phyloP scores from a whole-genome alignment of 495 filamentous ascomycete genomes.

The Bombardia bombarda region DNA sequence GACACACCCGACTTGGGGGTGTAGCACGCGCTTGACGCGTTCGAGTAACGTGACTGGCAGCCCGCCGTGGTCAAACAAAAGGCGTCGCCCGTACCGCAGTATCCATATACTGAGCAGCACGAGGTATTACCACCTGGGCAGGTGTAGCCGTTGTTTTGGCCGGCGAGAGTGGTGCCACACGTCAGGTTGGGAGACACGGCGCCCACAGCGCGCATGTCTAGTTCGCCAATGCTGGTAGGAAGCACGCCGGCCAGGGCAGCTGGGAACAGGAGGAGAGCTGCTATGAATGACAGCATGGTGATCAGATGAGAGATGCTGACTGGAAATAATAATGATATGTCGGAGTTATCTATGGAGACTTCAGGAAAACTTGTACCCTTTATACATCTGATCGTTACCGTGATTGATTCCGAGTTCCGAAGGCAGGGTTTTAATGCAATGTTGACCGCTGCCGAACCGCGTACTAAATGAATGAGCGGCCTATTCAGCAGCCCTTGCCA shows the following conservation, averaged over 20 bases:
- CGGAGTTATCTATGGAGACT: not conserved
- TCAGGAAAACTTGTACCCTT: not conserved
- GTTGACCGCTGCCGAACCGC: too few species aligned
- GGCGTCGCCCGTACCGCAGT: slow-evolving; percentile 26
- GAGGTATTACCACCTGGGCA: slow-evolving; percentile 20
- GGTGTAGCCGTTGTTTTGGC: slow-evolving; percentile 23
- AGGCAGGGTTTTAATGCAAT: too few species aligned
- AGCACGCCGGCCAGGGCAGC: slow-evolving; percentile 3
- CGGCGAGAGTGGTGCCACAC: slow-evolving; percentile 20
- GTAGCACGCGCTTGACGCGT: slow-evolving; percentile 20
- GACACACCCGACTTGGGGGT: slow-evolving; percentile 19
- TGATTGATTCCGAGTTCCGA: too few species aligned
- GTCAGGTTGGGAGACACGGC: slow-evolving; percentile 27
- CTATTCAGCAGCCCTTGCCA: not conserved
- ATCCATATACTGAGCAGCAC: slow-evolving; percentile 30
- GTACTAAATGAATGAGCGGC: not conserved
- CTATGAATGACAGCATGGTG: slow-evolving; percentile 6
- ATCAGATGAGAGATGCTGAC: not conserved
- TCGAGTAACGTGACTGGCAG: slow-evolving; percentile 27
- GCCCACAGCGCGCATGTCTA: slow-evolving; percentile 5
- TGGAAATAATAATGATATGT: not conserved
- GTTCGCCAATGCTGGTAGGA: not conserved
- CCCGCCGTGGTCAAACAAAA: slow-evolving; percentile 26
- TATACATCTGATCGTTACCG: too few species aligned
- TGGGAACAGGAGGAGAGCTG: slow-evolving; percentile 3